These are phyloP conservation scores for Bolboschoenoplectus hybrid DNA, from an alignment of 202 grass and related monocot genomes.

Conservation along the genomic window DNA sequence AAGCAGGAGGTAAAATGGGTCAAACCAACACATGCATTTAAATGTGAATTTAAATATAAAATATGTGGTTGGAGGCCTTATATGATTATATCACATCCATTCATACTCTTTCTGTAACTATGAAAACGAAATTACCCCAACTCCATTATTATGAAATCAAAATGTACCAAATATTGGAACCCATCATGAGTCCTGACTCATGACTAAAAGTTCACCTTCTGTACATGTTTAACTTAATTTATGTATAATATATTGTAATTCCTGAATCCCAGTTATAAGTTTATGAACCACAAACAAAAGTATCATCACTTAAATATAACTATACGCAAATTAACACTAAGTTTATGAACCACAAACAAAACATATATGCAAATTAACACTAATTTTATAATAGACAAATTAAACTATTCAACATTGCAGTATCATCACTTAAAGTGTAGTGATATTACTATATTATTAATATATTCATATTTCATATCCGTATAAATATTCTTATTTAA, in stretches of 20 bases:
- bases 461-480: too few relatives aligned
- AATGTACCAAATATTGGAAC: slow-evolving; percentile 18
- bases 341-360: too few relatives aligned
- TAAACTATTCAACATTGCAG: not conserved
- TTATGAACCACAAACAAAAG: too few relatives aligned
- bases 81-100: slow-evolving; percentile 20
- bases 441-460: too few relatives aligned
- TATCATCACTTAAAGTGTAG: too few relatives aligned
- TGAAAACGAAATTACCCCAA: not conserved
- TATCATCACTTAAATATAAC: too few relatives aligned
- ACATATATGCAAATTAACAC: not conserved
- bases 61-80: not conserved
- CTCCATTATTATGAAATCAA: slow-evolving; percentile 7
- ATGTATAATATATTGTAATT: too few relatives aligned
- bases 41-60: slow-evolving; percentile 24
- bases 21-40: slow-evolving; percentile 22
- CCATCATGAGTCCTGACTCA: not conserved
- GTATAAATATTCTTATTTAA: too few relatives aligned
- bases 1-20: slow-evolving; percentile 25
- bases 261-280: too few relatives aligned
- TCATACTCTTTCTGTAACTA: slow-evolving; percentile 33
- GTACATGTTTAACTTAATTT: too few relatives aligned
- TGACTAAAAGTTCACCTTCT: not conserved
- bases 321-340: too few relatives aligned
- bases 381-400: not conserved